These are phyloP conservation scores for Pistacia vera DNA, from an alignment of 345 rosid genomes.

Conservation along the genomic window DNA sequence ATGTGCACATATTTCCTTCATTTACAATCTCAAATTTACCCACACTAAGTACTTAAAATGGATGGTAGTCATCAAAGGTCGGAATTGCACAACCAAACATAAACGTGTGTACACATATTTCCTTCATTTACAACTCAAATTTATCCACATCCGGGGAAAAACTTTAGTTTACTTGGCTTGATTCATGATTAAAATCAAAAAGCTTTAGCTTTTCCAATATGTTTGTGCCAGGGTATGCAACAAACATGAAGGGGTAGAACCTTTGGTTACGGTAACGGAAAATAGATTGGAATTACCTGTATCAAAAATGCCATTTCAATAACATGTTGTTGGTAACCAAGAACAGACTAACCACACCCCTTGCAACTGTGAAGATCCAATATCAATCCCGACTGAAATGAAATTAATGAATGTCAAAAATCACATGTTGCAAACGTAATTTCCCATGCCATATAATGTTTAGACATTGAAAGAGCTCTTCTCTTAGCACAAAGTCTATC, in stretches of 20 bases:
- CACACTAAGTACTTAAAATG: neutral
- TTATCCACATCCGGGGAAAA: neutral
- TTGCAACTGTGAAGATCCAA: slow-evolving; percentile 96
- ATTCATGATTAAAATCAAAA: neutral
- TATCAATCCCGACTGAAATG: slow-evolving; percentile 82
- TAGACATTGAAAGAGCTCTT: neutral
- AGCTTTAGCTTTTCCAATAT: neutral
- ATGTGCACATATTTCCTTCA: neutral
- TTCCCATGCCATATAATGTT: neutral
- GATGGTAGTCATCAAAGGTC: neutral
- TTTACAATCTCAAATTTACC: neutral
- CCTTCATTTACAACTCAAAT: neutral
- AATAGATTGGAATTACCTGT: slow-evolving; percentile 54
- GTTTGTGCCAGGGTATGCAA: neutral
- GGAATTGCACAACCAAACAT: neutral
- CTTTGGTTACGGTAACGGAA: neutral
- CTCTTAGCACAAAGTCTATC: neutral
- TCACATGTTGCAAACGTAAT: neutral
- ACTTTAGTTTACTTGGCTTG: neutral
- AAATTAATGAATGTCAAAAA: neutral
- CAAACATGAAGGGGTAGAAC: neutral
- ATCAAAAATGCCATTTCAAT: slow-evolving; percentile 94
- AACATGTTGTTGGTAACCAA: slow-evolving; percentile 90
- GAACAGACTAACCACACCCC: slow-evolving; percentile 96
- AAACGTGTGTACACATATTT: neutral